Evolutionary conservation across 2,329 filamentous ascomycete species (phyloP).

Genomic region (Magnaporthiopsis incrustans): DNA sequence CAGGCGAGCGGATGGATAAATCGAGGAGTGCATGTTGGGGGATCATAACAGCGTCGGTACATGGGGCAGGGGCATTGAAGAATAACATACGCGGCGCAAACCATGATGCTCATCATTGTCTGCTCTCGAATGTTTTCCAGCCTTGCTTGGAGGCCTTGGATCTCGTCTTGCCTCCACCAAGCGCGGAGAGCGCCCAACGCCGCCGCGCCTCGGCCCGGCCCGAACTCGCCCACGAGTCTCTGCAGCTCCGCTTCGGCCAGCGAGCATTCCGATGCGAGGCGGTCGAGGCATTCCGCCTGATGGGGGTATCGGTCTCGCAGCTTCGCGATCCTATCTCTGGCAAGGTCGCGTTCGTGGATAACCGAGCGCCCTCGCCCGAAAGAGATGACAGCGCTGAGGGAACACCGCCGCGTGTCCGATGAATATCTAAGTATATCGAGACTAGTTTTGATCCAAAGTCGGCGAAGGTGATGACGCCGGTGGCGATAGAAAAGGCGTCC

Average conservation of each 20-base stretch:
- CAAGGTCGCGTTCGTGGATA: not conserved
- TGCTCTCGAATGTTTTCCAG: not conserved
- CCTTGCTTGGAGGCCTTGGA: not conserved
- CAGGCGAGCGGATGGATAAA: too few species aligned
- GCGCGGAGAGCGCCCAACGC: not conserved
- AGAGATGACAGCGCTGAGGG: not conserved
- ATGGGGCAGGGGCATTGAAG: too few species aligned
- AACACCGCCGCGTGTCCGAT: not conserved
- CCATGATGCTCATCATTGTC: not conserved
- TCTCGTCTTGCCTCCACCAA: not conserved
- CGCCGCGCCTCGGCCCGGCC: too few species aligned
- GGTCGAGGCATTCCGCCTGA: not conserved
- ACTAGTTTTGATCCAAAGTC: not conserved
- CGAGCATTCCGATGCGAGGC: not conserved
- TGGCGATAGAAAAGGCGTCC: not conserved
- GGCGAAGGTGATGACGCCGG: not conserved
- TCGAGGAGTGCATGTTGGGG: too few species aligned
- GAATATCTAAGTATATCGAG: not conserved
- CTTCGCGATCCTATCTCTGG: not conserved
- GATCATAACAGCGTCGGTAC: too few species aligned
- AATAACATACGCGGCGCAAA: too few species aligned
- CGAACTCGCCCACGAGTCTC: not conserved
- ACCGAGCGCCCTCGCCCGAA: not conserved
- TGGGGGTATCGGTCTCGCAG: not conserved
- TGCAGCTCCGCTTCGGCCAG: not conserved